Percentiles rank a stretch among this genome's conserved stretches.
Evolutionary conservation across 1,284 basidiomycete genomes (phyloP).

Genomic region (Cutaneotrichosporon sp.): DNA sequence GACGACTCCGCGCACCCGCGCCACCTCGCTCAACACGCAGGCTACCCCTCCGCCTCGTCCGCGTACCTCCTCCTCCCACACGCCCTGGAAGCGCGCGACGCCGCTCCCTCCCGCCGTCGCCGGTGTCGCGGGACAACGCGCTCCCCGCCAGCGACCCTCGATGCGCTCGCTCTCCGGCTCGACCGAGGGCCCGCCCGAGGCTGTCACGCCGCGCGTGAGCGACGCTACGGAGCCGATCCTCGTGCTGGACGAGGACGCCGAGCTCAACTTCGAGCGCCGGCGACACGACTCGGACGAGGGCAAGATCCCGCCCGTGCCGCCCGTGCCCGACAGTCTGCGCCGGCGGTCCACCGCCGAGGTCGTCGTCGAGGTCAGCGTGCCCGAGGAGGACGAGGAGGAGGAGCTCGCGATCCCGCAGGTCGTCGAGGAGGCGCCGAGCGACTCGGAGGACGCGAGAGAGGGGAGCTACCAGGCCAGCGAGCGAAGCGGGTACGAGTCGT

Average conservation of each 20-base stretch:
- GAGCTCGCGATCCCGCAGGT: not conserved
- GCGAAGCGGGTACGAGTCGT: not conserved
- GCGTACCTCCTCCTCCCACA: constrained; percentile 16
- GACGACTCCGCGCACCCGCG: constrained; percentile 8
- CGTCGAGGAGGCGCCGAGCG: not conserved
- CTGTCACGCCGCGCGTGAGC: constrained; percentile 34
- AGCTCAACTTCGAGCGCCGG: not conserved
- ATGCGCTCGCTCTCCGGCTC: constrained; percentile 36
- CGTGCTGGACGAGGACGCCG: constrained; percentile 31
- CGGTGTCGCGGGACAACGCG: constrained; percentile 12
- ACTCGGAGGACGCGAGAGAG: not conserved
- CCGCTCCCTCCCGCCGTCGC: constrained; percentile 22
- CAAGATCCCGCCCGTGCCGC: not conserved
- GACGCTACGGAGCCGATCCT: constrained; percentile 30
- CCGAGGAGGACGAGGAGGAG: constrained; percentile 2
- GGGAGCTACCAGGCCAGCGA: too few species aligned
- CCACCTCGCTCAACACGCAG: constrained; percentile 15
- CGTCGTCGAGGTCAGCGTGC: not conserved
- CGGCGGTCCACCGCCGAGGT: not conserved
- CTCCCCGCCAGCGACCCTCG: constrained; percentile 14
- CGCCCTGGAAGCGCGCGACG: constrained; percentile 28
- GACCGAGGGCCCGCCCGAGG: constrained; percentile 37
- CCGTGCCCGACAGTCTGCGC: not conserved
- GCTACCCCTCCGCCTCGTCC: constrained; percentile 13
- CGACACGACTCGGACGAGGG: not conserved